Base-by-base conservation (phyloP, 176 grass and related monocot species). In the Tillandsia leiboldiana region DNA sequence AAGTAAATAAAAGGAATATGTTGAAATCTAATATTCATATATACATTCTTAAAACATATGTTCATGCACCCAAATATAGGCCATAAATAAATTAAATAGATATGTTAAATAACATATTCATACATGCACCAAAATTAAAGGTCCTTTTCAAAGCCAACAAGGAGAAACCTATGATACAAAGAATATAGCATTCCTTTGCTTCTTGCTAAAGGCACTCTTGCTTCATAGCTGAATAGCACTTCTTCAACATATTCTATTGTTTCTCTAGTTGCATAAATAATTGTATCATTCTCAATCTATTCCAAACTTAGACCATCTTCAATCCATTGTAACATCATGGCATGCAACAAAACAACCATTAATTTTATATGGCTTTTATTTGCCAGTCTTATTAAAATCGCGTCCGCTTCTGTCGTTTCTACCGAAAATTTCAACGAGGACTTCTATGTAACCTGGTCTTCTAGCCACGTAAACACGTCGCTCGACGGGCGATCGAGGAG, bases 391-490 rank as follows among this genome's bases (percentile, higher is more conserved):
- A 23, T 61, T 61, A 61, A n/a, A 9, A 23, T 18, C 8, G 24
- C 10, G 26, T 47, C 74, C 7, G 81, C 48, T n/a, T 78, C 81
- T 68, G 26, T 78, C 59, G 17, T 74, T 42, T 74, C 80, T 48
- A 83, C 57, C 9, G 74, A 51, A 15, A 62, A 84, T n/a, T 78
- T 73, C 48, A 74, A 78, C 52, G 8, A 71, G 26, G 70, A 84
- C 74, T 84, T 78, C 70, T 29, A 84, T 28, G 56, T 74, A 12
- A 63, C 81, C 14, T 72, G 81, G 81, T 78, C 81, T 83, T 51
- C 74, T 48, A 48, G 66, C 62, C 42, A 83, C 29, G 64, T 79
- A 14, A 70, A 70, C 33, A 79, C 75, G 2, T 73, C 70, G 2
- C 23, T n/a, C 4, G 75, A 72, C 56, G 70, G 64, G 12, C 26